Conservation (phyloP, 176 grass and related monocot genomes). For the Carex cristatella region DNA sequence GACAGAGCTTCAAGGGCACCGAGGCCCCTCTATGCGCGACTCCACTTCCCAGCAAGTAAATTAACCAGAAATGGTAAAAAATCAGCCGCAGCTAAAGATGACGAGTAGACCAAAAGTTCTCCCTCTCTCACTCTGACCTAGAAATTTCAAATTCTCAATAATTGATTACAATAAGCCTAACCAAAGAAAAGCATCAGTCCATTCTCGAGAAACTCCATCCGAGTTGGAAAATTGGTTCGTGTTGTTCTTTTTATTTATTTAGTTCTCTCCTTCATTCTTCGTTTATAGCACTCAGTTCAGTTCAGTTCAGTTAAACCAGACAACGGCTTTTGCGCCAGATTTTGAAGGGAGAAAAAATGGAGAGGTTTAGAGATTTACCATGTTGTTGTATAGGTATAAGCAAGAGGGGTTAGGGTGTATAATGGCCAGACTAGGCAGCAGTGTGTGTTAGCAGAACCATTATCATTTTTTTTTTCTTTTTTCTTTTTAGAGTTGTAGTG, state of each 20-base stretch:
- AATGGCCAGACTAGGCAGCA: slow-evolving; percentile 17
- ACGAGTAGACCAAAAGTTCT: slow-evolving; percentile 7
- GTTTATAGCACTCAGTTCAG: neutral
- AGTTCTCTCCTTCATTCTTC: slow-evolving; percentile 12
- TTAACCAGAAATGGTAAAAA: slow-evolving; percentile 18
- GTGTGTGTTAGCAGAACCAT: slow-evolving; percentile 1
- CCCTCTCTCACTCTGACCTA: slow-evolving; percentile 27
- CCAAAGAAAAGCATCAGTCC: slow-evolving; percentile 15
- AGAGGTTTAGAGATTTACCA: neutral
- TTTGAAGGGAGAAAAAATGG: slow-evolving; percentile 11
- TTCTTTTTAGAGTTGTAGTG: neutral
- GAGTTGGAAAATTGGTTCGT: slow-evolving; percentile 19
- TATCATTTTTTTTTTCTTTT: neutral
- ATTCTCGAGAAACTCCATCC: slow-evolving; percentile 10
- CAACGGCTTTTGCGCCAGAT: neutral
- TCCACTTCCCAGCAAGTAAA: slow-evolving; percentile 49
- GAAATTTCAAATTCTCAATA: slow-evolving; percentile 18
- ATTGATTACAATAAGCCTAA: slow-evolving; percentile 22
- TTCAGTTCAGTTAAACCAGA: neutral
- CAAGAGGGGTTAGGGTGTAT: slow-evolving; percentile 4
- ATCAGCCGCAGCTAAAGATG: slow-evolving; percentile 6
- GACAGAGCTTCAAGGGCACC: slow-evolving; percentile 42
- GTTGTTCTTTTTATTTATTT: slow-evolving; percentile 25
- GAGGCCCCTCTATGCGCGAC: slow-evolving; percentile 43
- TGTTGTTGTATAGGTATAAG: slow-evolving; percentile 26